phyloP scores from a whole-genome alignment of 2,329 filamentous ascomycete genomes.

The Rachicladosporium sp. region DNA sequence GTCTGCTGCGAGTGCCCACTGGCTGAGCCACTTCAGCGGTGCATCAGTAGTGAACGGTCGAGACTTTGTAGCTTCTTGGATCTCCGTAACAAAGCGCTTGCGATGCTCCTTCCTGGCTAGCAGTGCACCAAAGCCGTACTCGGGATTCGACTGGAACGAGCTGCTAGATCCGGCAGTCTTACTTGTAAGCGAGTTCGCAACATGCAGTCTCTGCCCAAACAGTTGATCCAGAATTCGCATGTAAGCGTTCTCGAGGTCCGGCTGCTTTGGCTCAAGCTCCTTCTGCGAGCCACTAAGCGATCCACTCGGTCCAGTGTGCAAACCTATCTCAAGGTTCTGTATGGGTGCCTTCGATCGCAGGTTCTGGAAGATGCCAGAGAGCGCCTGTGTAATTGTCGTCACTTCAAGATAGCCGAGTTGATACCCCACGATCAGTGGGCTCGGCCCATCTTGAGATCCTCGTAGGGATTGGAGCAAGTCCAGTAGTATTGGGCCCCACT shows the following conservation, averaged over 20 bases:
- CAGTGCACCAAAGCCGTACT: conserved; percentile 92
- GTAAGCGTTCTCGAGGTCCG: conserved; percentile 82
- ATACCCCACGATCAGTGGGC: conserved; percentile 76
- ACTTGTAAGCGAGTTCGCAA: conserved; percentile 74
- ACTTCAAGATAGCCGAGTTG: conserved; percentile 79
- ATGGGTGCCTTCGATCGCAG: conserved; percentile 67
- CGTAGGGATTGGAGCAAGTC: conserved; percentile 82
- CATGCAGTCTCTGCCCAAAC: conserved; percentile 67
- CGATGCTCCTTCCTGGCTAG: conserved; percentile 80
- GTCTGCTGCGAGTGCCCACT: conserved; percentile 68
- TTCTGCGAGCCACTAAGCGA: conserved; percentile 29
- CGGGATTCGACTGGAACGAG: conserved; percentile 69
- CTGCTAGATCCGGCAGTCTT: conserved; percentile 70
- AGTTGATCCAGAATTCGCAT: conserved; percentile 91
- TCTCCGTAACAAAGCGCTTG: conserved; percentile 64
- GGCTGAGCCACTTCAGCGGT: conserved; percentile 65
- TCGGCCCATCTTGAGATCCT: conserved; percentile 39
- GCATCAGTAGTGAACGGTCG: conserved; percentile 66
- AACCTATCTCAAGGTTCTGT: conserved; percentile 85
- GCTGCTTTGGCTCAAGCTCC: conserved; percentile 52
- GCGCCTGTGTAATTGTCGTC: conserved; percentile 67
- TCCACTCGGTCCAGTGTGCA: conserved; percentile 44
- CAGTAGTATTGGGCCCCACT: conserved; percentile 86
- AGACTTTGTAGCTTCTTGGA: conserved; percentile 63
- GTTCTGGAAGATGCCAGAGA: conserved; percentile 89